Percentiles rank a stretch among this genome's conserved stretches.
phyloP scores from a whole-genome alignment of 768 basidiomycete genomes.

The Podaxis rugospora region DNA sequence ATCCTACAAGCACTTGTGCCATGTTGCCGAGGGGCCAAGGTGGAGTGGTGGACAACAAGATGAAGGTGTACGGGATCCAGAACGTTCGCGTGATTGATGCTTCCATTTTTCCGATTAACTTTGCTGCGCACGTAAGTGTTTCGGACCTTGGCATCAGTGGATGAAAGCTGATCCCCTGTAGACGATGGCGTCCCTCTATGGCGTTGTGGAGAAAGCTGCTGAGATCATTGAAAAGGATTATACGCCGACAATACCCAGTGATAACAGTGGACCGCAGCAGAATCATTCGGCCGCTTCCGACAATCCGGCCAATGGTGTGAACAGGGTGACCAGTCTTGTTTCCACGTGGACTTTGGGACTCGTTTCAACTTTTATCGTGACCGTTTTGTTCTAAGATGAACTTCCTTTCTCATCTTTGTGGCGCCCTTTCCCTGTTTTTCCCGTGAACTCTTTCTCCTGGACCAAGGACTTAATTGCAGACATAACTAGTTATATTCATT shows the following conservation, averaged over 20 bases:
- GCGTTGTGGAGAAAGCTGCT: slow-evolving; percentile 22
- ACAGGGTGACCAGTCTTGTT: not conserved
- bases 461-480: not conserved
- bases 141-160: not conserved
- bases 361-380: not conserved
- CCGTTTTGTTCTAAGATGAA: not conserved
- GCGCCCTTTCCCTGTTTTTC: not conserved
- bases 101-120: slow-evolving; percentile 49
- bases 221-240: slow-evolving; percentile 18
- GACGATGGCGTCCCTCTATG: slow-evolving; percentile 23
- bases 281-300: not conserved
- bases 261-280: not conserved
- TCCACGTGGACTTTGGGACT: not conserved
- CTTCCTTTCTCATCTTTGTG: not conserved
- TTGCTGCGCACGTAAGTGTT: slow-evolving; percentile 24
- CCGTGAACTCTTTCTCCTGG: not conserved
- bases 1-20: slow-evolving; percentile 36
- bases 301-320: not conserved
- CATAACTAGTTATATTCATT: not conserved
- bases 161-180: slow-evolving; percentile 1
- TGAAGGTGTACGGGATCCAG: slow-evolving; percentile 28
- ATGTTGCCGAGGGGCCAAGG: slow-evolving; percentile 27
- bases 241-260: not conserved
- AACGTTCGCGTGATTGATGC: slow-evolving; percentile 60
- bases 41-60: slow-evolving; percentile 28